Base-by-base conservation (phyloP, 768 basidiomycete species). In the Leccinellum rugosiceps region DNA sequence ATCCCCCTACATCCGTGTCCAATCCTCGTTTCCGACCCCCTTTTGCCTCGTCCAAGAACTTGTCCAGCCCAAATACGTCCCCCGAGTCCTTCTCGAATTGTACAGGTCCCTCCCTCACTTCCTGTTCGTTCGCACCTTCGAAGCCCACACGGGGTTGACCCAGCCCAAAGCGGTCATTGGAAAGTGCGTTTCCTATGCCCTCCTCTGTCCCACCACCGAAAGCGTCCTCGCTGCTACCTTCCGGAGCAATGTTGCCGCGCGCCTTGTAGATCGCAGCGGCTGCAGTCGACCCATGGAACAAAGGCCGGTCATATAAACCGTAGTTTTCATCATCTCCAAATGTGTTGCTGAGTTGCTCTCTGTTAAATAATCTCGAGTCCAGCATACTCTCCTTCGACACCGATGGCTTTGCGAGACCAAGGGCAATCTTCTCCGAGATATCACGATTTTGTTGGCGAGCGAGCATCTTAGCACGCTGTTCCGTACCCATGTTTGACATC, bases 201-300 rank as follows among this genome's bases (percentile, higher is more conserved):
- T 98, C 94, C 67, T 95, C 94, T 3, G 95, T 97, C 38, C 95
- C 95, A 56, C 91, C 94, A 51, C 93, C 94, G 70, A 91, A 96
- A 41, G 90, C 85, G 52, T 97, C 95, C 43, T 98, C 93, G 68
- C 91, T 90, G 30, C 87, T 91, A 52, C 69, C 69, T 54, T 70
- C 69, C 61, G 90, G 87, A 6, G 80, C 69, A 57, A 93, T 90
- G 63, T 92, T 90, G 0, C 95, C 94, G 26, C 88, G 82, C 5
- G 96, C 92, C 73, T 95, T 96, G 81, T 99, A 99, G 64, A 99
- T 99, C n/a, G 97, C 97, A n/a, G 96, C 94, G 0, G 92, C 94
- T 17, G 96, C 96, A 4, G 89, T 87, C 3, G 95, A 96, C 1
- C 97, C 96, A 65, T 94, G 90, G 83, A 99, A 99, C 50, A 99